Percentiles rank a stretch among this genome's conserved stretches.
These are phyloP conservation scores for Meira miltonrushii DNA, from an alignment of 1,284 basidiomycete species.

Conservation along the genomic window DNA sequence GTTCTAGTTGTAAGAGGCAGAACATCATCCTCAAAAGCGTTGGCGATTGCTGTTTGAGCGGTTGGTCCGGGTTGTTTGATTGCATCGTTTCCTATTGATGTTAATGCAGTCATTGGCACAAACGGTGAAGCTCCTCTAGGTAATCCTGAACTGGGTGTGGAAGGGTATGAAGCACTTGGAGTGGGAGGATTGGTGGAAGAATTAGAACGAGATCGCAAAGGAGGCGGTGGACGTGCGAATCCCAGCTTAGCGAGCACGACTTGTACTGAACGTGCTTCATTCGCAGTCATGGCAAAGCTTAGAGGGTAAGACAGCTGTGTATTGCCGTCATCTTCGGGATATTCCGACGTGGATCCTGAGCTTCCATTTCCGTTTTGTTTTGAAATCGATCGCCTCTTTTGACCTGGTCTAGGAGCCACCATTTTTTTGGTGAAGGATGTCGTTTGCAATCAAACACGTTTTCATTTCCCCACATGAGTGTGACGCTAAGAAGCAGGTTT, in stretches of 20 bases:
- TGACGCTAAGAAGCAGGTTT: background rate
- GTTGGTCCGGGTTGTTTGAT: background rate
- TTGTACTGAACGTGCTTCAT: slow-evolving; percentile 4
- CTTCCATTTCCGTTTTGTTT: background rate
- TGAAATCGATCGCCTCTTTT: too few relatives aligned
- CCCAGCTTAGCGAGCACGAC: background rate
- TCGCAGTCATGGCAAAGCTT: slow-evolving; percentile 5
- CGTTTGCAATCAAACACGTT: background rate
- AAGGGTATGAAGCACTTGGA: slow-evolving; percentile 1
- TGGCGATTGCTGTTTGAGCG: background rate
- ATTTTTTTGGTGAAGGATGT: background rate
- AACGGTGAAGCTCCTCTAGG: background rate
- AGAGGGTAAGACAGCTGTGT: background rate
- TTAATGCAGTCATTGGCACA: background rate
- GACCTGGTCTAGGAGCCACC: background rate
- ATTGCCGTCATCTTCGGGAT: background rate
- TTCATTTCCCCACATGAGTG: background rate
- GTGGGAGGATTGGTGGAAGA: slow-evolving; percentile 6
- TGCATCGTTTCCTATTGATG: background rate
- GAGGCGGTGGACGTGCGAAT: background rate
- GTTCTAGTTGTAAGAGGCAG: slow-evolving; percentile 22
- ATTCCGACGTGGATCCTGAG: background rate
- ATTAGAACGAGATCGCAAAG: background rate
- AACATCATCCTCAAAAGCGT: slow-evolving; percentile 9
- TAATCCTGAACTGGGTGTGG: slow-evolving; percentile 1